These are phyloP conservation scores for Carex pumila DNA, from an alignment of 176 grass and related monocot species.

Conservation along the genomic window DNA sequence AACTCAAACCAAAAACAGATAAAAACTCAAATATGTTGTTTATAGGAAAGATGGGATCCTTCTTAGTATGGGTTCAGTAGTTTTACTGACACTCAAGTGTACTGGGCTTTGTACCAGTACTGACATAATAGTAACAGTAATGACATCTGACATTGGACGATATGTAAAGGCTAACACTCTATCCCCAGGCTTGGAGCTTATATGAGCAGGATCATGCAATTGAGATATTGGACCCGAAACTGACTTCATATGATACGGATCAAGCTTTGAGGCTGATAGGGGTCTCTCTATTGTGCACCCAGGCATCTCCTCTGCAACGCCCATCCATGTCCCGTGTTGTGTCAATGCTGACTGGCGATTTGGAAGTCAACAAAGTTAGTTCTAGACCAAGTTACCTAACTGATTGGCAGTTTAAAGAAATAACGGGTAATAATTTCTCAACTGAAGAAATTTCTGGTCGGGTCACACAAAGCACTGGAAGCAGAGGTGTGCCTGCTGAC, in stretches of 20 bases:
- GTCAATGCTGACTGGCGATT: conserved; percentile 40
- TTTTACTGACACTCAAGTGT: not conserved
- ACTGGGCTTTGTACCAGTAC: not conserved
- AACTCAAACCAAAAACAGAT: not conserved
- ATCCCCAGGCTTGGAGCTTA: conserved; percentile 56
- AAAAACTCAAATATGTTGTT: not conserved
- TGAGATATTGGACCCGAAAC: conserved; percentile 44
- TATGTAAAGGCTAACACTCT: not conserved
- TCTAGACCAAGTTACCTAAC: conserved; percentile 60
- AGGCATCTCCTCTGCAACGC: conserved; percentile 37
- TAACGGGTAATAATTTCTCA: conserved; percentile 28
- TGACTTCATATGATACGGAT: conserved; percentile 28
- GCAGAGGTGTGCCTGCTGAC: not conserved
- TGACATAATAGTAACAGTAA: not conserved
- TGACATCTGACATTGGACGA: not conserved
- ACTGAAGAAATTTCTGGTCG: conserved; percentile 20
- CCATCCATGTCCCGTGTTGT: conserved; percentile 67
- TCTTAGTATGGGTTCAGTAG: not conserved
- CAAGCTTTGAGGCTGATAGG: conserved; percentile 39
- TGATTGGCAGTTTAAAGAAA: conserved; percentile 47
- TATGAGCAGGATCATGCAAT: conserved; percentile 40
- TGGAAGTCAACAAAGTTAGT: conserved; percentile 24
- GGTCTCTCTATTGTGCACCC: conserved; percentile 58
- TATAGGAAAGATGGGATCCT: not conserved
- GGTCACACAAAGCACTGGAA: conserved; percentile 21